Evolutionary conservation across 805 yeast species (phyloP).

Genomic region (Torulaspora maleeae): DNA sequence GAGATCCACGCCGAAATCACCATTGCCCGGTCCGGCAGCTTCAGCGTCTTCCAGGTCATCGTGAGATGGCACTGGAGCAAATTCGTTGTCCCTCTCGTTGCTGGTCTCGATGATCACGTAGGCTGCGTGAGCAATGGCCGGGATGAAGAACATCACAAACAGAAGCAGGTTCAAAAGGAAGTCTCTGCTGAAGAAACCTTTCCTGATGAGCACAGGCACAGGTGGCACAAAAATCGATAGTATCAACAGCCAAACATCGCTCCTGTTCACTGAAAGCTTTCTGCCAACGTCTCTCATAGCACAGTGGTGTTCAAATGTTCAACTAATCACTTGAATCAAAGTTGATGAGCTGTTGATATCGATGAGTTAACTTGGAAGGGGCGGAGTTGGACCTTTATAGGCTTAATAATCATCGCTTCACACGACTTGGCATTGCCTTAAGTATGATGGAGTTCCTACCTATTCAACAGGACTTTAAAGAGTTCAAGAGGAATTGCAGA

Average conservation of each 20-base stretch:
- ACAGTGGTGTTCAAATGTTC: not conserved
- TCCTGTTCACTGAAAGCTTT: slow-evolving; percentile 21
- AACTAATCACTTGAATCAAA: not conserved
- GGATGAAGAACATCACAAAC: slow-evolving; percentile 22
- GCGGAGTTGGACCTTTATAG: not conserved
- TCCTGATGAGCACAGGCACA: slow-evolving; percentile 21
- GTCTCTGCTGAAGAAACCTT: slow-evolving; percentile 24
- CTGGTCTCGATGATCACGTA: slow-evolving; percentile 28
- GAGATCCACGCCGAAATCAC: slow-evolving; percentile 18
- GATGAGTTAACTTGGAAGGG: not conserved
- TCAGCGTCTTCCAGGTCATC: slow-evolving; percentile 10
- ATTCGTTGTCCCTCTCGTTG: slow-evolving; percentile 17
- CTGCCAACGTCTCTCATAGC: slow-evolving; percentile 1
- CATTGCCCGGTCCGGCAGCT: slow-evolving; percentile 14
- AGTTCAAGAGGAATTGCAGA: not conserved
- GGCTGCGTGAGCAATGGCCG: slow-evolving; percentile 27
- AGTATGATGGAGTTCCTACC: no score
- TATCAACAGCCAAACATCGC: slow-evolving; percentile 21
- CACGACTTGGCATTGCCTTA: no score
- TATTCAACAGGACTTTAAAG: no score
- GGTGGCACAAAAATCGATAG: slow-evolving; percentile 27
- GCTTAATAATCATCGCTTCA: no score
- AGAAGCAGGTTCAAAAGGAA: slow-evolving; percentile 21
- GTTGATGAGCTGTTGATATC: not conserved
- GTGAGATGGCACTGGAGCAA: slow-evolving; percentile 5